Conservation (phyloP, 768 basidiomycete genomes). For the Mycena haematopus region DNA sequence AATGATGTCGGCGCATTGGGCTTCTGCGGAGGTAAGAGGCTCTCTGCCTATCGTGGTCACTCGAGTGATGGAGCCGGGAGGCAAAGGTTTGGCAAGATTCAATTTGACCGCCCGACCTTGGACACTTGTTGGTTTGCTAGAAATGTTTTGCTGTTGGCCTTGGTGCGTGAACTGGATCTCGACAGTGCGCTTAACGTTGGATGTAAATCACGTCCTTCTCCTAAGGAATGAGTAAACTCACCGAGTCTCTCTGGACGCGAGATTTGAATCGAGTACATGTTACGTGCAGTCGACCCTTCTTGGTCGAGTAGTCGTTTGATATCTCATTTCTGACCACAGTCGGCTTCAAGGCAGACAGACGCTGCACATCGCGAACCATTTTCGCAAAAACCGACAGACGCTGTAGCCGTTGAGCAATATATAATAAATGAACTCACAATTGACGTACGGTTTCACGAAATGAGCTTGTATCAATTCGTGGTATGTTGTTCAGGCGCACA, state of each 20-base stretch:
- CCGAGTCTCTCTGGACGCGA: conserved; percentile 36
- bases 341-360: conserved; percentile 51
- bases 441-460: conserved; percentile 38
- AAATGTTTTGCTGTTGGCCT: background rate
- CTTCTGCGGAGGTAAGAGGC: conserved; percentile 55
- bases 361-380: conserved; percentile 45
- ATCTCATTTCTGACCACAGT: conserved; percentile 54
- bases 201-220: background rate
- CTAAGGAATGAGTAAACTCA: background rate
- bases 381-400: conserved; percentile 46
- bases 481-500: conserved; percentile 9
- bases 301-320: conserved; percentile 32
- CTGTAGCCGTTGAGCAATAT: conserved; percentile 35
- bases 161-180: background rate
- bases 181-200: background rate
- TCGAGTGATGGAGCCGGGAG: conserved; percentile 34
- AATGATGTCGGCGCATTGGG: conserved; percentile 34
- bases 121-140: background rate
- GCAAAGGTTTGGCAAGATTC: conserved; percentile 27
- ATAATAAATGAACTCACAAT: background rate
- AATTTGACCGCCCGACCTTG: conserved; percentile 3
- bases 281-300: conserved; percentile 42
- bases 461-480: conserved; percentile 35
- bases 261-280: conserved; percentile 50
- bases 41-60: conserved; percentile 57